A percentile compares a stretch with the other conserved stretches of the same genome.
Conservation (phyloP, 2,329 filamentous ascomycete genomes). For the Pochonia chlamydosporia region DNA sequence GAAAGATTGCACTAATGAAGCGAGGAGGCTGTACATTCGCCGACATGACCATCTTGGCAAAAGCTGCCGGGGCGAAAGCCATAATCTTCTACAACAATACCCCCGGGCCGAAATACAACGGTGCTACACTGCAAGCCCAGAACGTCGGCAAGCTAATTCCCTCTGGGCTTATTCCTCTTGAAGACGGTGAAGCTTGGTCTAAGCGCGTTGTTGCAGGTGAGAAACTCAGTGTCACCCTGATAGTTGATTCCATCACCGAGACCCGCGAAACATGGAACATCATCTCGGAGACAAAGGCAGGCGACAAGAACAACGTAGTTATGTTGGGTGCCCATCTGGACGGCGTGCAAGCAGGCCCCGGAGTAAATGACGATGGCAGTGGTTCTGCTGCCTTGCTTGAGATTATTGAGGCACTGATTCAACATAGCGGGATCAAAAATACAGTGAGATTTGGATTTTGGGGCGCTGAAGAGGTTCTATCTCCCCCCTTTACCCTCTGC, state of each 20-base stretch:
- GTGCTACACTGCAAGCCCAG: conserved; percentile 44
- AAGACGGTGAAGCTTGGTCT: conserved; percentile 26
- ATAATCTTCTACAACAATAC: conserved; percentile 57
- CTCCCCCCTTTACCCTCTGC: not conserved
- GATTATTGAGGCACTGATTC: conserved; percentile 26
- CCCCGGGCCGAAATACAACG: conserved; percentile 30
- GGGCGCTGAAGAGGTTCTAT: conserved; percentile 28
- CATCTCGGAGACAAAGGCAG: conserved; percentile 33
- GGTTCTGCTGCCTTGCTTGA: conserved; percentile 29
- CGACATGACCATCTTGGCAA: conserved; percentile 36
- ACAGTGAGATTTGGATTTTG: conserved; percentile 35
- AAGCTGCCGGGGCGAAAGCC: conserved; percentile 32
- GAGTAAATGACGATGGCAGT: conserved; percentile 34
- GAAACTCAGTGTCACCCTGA: conserved; percentile 21
- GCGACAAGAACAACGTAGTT: conserved; percentile 32
- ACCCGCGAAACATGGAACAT: conserved; percentile 30
- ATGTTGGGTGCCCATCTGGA: conserved; percentile 35
- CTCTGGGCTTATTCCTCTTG: conserved; percentile 24
- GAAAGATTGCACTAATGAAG: conserved; percentile 39
- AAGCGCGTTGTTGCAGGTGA: conserved; percentile 23
- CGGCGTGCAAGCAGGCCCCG: conserved; percentile 29
- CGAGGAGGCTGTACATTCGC: conserved; percentile 35
- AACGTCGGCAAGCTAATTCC: conserved; percentile 27
- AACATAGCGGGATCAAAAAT: conserved; percentile 30
- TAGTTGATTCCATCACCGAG: conserved; percentile 27